phyloP scores from a whole-genome alignment of 2,329 filamentous ascomycete genomes.

The Colletotrichum falcatum region DNA sequence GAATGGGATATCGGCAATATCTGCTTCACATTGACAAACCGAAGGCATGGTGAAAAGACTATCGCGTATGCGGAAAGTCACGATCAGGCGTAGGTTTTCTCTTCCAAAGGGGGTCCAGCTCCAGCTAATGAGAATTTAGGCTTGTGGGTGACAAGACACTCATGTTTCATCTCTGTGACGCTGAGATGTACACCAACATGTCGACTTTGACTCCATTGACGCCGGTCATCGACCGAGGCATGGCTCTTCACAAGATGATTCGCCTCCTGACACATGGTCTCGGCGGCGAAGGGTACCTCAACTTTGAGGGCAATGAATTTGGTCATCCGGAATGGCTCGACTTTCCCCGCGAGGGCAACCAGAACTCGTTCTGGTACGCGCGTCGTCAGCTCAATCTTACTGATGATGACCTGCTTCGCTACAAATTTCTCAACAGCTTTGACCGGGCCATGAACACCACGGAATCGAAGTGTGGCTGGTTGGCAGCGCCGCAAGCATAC shows the following conservation, averaged over 20 bases:
- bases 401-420: slow-evolving; percentile 86
- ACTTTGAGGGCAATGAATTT: slow-evolving; percentile 99
- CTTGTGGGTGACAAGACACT: slow-evolving; percentile 96
- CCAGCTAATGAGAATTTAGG: slow-evolving; percentile 56
- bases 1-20: slow-evolving; percentile 93
- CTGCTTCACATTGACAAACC: slow-evolving; percentile 89
- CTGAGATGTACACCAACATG: slow-evolving; percentile 98
- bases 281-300: slow-evolving; percentile 96
- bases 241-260: slow-evolving; percentile 97
- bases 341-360: slow-evolving; percentile 93
- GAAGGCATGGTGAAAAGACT: slow-evolving; percentile 95
- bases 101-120: background rate
- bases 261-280: slow-evolving; percentile 90
- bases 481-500: slow-evolving; percentile 86
- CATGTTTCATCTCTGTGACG: slow-evolving; percentile 98
- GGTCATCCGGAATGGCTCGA: slow-evolving; percentile 99
- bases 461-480: slow-evolving; percentile 92
- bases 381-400: slow-evolving; percentile 93
- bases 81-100: slow-evolving; percentile 86
- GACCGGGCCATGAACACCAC: slow-evolving; percentile 90
- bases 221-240: slow-evolving; percentile 87
- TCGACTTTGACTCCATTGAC: slow-evolving; percentile 87
- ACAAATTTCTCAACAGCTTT: slow-evolving; percentile 93
- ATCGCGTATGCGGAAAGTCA: slow-evolving; percentile 98
- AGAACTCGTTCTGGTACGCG: slow-evolving; percentile 95